A percentile compares a stretch with the other conserved stretches of the same genome.
Evolutionary conservation across 345 rosid species (phyloP).

Genomic region (Eucalyptus cloeziana): DNA sequence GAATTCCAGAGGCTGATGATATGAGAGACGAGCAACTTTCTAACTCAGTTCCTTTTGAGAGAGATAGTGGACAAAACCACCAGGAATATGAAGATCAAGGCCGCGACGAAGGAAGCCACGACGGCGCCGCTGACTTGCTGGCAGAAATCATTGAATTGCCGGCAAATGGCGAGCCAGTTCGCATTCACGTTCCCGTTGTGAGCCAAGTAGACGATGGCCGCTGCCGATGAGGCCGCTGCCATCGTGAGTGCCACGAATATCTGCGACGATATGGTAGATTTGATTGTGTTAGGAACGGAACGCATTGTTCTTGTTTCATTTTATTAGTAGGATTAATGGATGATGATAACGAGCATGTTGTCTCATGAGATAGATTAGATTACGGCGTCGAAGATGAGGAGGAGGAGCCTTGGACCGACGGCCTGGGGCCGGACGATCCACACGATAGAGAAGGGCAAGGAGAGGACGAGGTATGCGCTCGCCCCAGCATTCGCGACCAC

Average conservation of each 20-base stretch:
- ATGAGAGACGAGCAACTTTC: neutral
- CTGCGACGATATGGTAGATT: slow-evolving; percentile 1
- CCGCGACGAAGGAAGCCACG: slow-evolving; percentile 28
- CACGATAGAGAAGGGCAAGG: slow-evolving; percentile 41
- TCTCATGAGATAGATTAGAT: neutral
- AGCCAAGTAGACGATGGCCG: slow-evolving; percentile 28
- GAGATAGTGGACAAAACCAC: slow-evolving; percentile 27
- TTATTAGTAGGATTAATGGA: neutral
- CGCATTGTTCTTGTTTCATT: neutral
- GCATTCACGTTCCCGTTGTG: slow-evolving; percentile 31
- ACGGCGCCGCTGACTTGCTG: slow-evolving; percentile 26
- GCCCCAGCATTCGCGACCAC: slow-evolving; percentile 17
- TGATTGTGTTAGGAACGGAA: neutral
- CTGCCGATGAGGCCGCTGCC: slow-evolving; percentile 22
- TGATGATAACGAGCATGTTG: neutral
- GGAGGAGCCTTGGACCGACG: slow-evolving; percentile 22
- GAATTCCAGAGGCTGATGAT: neutral
- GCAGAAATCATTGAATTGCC: slow-evolving; percentile 34
- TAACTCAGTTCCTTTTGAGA: slow-evolving; percentile 7
- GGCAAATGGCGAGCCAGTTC: slow-evolving; percentile 42
- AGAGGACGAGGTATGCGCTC: slow-evolving; percentile 38
- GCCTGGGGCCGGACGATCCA: slow-evolving; percentile 35
- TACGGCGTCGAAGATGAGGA: slow-evolving; percentile 29
- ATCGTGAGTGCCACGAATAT: slow-evolving; percentile 7
- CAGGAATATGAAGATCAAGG: slow-evolving; percentile 8